Percentiles rank a stretch among this genome's conserved stretches.
These are phyloP conservation scores for Anthoceros angustus DNA, from an alignment of 225 moss, liverwort and hornwort species.

Conservation along the genomic window DNA sequence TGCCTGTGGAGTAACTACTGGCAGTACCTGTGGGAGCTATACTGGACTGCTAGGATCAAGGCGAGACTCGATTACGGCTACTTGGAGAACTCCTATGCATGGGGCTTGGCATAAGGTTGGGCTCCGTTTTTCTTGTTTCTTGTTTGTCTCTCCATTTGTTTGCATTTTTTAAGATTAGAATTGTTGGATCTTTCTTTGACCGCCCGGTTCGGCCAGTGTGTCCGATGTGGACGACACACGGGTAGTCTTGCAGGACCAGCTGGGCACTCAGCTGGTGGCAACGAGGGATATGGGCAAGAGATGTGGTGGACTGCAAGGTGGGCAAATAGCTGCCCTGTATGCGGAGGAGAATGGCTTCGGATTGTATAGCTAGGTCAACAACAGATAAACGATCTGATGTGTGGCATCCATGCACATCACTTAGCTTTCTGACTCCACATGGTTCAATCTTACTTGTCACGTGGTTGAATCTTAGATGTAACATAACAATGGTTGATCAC, in stretches of 20 bases:
- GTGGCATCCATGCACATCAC: too few species aligned
- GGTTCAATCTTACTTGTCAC: too few species aligned
- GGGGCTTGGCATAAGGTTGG: constrained; percentile 88
- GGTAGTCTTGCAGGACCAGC: constrained; percentile 52
- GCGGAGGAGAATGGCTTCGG: constrained; percentile 84
- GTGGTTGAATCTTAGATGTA: too few species aligned
- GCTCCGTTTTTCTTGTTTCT: not conserved
- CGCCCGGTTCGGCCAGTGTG: constrained; percentile 37
- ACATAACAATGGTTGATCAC: too few species aligned
- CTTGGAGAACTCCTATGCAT: constrained; percentile 65
- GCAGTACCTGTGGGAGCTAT: constrained; percentile 73
- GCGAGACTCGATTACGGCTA: constrained; percentile 61
- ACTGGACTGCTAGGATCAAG: constrained; percentile 74
- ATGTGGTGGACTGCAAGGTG: constrained; percentile 80
- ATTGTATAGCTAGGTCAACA: constrained; percentile 21
- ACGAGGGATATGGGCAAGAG: constrained; percentile 17
- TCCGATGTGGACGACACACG: constrained; percentile 93
- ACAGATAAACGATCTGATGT: too few species aligned
- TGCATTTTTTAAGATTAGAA: not conserved
- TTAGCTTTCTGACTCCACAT: too few species aligned
- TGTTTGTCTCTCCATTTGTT: not conserved
- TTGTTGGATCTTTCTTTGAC: not conserved
- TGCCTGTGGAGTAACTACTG: constrained; percentile 71
- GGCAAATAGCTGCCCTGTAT: constrained; percentile 71
- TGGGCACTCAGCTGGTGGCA: constrained; percentile 10